These are phyloP conservation scores for Cytospora piceae DNA, from an alignment of 2,329 filamentous ascomycete genomes.

Conservation along the genomic window DNA sequence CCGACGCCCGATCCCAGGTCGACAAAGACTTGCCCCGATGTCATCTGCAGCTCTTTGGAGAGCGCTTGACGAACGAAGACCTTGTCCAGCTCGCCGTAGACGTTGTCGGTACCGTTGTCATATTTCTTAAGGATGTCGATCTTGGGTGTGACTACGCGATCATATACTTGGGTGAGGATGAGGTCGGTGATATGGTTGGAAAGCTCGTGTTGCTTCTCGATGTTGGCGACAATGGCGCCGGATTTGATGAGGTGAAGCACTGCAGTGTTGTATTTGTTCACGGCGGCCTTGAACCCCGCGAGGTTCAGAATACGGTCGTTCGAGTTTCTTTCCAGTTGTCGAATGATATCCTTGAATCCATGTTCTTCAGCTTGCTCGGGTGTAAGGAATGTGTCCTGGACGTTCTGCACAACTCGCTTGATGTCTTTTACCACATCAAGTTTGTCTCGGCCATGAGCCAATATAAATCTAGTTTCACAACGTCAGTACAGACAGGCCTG, in stretches of 20 bases:
- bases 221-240: constrained; percentile 72
- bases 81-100: constrained; percentile 90
- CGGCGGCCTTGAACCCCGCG: constrained; percentile 70
- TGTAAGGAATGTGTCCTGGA: constrained; percentile 78
- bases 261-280: constrained; percentile 77
- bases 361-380: constrained; percentile 60
- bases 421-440: constrained; percentile 79
- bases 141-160: constrained; percentile 87
- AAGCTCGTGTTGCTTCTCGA: constrained; percentile 70
- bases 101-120: constrained; percentile 87
- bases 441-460: constrained; percentile 78
- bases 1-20: constrained; percentile 95
- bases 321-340: constrained; percentile 75
- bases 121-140: constrained; percentile 85
- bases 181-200: constrained; percentile 75
- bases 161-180: constrained; percentile 86
- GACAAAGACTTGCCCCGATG: constrained; percentile 84
- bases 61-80: constrained; percentile 85
- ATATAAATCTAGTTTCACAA: constrained; percentile 61
- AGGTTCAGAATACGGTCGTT: constrained; percentile 67
- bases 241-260: constrained; percentile 68
- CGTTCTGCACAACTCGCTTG: constrained; percentile 67
- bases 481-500: constrained; percentile 20
- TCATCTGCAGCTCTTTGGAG: constrained; percentile 73
- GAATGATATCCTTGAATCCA: constrained; percentile 73